Base-by-base conservation (phyloP, 495 filamentous ascomycete genomes). In the Annulohypoxylon maeteangense region DNA sequence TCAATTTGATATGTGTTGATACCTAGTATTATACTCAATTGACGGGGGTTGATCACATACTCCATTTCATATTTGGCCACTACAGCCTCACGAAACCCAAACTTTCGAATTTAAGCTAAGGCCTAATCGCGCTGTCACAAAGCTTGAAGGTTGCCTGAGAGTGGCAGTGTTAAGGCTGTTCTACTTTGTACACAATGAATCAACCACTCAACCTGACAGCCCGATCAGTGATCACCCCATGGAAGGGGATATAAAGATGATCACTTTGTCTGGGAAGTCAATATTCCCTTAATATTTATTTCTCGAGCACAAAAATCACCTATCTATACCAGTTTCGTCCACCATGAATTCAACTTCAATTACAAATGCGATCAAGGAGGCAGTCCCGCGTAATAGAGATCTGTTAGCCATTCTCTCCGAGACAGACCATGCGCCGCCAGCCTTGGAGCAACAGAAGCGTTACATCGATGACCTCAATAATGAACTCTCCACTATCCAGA, bases 381-480 rank as follows among this genome's bases (percentile, higher is more conserved):
- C 81, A 11, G 36, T 73, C 1, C 20, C 68, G n/a, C 72, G 68
- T 16, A 81, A 84, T 69, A 62, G 25, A 27, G 65, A 80, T 25
- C 72, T 84, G 8, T 70, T 84, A 14, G 54, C 51, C 20, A 75
- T 74, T 56, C 78, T 86, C 25, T 60, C 78, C 36, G 73, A 81
- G 62, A 82, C 82, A 3, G 82, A 83, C 59, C 79, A 84, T 55
- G 83, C 83, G 1, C 32, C 50, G 6, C 75, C 81, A 0, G 74
- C 76, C 7, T 74, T 83, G 32, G 62, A 79, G 32, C 78, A 85
- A 45, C 82, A 82, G 57, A 65, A 61, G 4, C 68, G 70, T 29
- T 81, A 81, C 65, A 73, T 86, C 54, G 51, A 51, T 6, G 76
- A 82, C 51, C 79, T 86, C 34, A 62, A 80, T 11, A 55, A 48